Evolutionary conservation across 192 early-diverging fungal species (phyloP), one percentile per base, ranked within the genome.

Genomic region (Linnemannia exigua): DNA sequence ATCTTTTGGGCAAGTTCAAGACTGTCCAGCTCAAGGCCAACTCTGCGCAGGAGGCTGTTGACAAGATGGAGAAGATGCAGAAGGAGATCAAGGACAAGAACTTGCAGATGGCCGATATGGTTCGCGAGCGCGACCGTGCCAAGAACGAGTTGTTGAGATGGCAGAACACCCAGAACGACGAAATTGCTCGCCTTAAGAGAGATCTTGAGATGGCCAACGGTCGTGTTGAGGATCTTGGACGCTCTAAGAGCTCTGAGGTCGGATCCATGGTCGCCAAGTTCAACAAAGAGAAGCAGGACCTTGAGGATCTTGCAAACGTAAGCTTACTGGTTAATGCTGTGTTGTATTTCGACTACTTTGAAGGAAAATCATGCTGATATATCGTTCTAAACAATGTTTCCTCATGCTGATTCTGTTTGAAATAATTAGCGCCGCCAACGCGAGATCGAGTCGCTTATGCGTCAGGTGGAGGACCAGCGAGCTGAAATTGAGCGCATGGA

Each of bases 1-100:
- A 98, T 51, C 88, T 99, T 31, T 90, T 99, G 79, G 93, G 92
- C 63, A 97, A 97, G 88, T 97, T 95, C 89, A 98, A 98, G 88
- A 89, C 95, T 5, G 90, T 96, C 5, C 95, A 94, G 81, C 87
- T 93, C 76, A 95, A 94, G 91, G 95, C 92, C 80, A 97, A 94
- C 80, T 93, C 89, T 86, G 94, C 97, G 8, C 95, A 96, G 33
- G 96, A 99, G 85, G 94, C 95, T 1, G 91, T 95, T 69, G 91
- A 93, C 54, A 95, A 95, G 77, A 88, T 97, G 82, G 95, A 97
- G 75, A 94, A 94, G 89, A 90, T 94, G 89, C 92, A 95, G 77
- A 91, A 87, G 31, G 94, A 95, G 72, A 90, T 93, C 90, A 88
- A 91, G 81, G 90, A 92, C 87, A 96, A 95, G 90, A 95, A 95